Percentiles rank a stretch among this genome's conserved stretches.
Conservation (phyloP, 108 stramenopile genomes). For the Aurantiochytrium sp. region DNA sequence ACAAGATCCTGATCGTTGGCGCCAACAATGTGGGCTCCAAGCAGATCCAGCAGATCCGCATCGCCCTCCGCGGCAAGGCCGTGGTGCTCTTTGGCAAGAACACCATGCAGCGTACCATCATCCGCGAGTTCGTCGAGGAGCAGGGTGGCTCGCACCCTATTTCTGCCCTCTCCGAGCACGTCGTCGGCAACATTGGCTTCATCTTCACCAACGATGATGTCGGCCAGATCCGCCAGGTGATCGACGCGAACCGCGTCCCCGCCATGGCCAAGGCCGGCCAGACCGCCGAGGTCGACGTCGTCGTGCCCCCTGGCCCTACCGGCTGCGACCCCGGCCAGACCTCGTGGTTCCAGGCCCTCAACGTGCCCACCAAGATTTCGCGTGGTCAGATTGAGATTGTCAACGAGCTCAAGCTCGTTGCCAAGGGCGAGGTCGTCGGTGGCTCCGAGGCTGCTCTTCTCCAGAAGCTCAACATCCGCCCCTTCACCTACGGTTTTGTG, state of each 20-base stretch:
- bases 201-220: conserved; percentile 98
- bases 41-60: conserved; percentile 89
- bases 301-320: conserved; percentile 93
- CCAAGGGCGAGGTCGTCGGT: conserved; percentile 81
- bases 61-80: conserved; percentile 82
- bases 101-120: conserved; percentile 97
- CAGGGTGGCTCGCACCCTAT: conserved; percentile 80
- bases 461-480: conserved; percentile 90
- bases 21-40: conserved; percentile 98
- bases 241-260: conserved; percentile 63
- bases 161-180: conserved; percentile 63
- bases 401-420: conserved; percentile 82
- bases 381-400: conserved; percentile 92
- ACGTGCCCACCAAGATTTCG: conserved; percentile 95
- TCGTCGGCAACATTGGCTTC: conserved; percentile 96
- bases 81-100: conserved; percentile 96
- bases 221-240: conserved; percentile 71
- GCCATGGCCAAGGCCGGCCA: conserved; percentile 94
- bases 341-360: conserved; percentile 97
- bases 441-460: conserved; percentile 71
- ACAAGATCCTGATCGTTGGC: conserved; percentile 83
- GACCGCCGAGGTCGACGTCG: conserved; percentile 81
- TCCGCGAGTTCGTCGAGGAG: conserved; percentile 78
- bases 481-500: conserved; percentile 93
- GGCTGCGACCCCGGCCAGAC: conserved; percentile 99